Evolutionary conservation across 345 rosid species (phyloP).

Genomic region (Ceriops decandra): DNA sequence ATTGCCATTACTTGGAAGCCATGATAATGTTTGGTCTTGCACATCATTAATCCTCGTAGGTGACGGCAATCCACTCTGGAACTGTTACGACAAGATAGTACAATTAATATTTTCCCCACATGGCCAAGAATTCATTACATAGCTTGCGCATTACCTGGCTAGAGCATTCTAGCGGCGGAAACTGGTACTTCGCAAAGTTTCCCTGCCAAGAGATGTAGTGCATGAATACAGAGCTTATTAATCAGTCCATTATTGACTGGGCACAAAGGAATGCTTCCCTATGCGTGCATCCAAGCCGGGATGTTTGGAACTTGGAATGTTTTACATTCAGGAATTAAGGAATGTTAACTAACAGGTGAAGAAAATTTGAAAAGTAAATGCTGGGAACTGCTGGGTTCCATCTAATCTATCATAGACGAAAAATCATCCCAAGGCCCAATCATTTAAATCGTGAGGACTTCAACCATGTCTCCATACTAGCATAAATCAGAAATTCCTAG

Average conservation of each 20-base stretch:
- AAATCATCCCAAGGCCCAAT: neutral
- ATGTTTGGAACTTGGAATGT: neutral
- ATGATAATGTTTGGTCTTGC: constrained; percentile 60
- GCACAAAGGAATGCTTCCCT: neutral
- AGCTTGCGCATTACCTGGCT: constrained; percentile 43
- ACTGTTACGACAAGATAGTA: constrained; percentile 32
- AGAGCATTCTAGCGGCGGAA: constrained; percentile 49
- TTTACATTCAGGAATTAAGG: neutral
- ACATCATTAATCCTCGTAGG: constrained; percentile 53
- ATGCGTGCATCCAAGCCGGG: neutral
- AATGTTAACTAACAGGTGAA: neutral
- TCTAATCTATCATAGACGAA: neutral
- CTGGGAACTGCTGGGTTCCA: neutral
- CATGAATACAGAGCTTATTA: neutral
- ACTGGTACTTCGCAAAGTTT: constrained; percentile 51
- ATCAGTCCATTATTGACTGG: neutral
- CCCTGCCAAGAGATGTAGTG: constrained; percentile 44
- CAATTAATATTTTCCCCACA: neutral
- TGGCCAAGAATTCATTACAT: constrained; percentile 9
- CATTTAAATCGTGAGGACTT: neutral
- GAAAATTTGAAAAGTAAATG: too few species aligned
- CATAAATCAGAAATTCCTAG: neutral
- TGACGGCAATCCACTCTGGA: constrained; percentile 54
- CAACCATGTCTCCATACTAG: constrained; percentile 1
- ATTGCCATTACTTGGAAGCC: constrained; percentile 64